Conservation (phyloP, 176 grass and related monocot species). For the Zea luxurians region DNA sequence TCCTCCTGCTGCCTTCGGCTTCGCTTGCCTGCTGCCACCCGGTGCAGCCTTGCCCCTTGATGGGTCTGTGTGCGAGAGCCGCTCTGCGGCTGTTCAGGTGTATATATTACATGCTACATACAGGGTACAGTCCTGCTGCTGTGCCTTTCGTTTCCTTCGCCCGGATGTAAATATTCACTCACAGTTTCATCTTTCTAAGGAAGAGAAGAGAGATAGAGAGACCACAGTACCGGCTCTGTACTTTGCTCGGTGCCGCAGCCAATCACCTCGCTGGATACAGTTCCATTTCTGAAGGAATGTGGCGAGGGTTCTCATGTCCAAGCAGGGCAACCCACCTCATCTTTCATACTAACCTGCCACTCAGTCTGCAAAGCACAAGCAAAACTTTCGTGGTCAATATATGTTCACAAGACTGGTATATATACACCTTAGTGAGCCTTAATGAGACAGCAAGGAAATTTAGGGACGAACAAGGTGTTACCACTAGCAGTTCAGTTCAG, state of each 20-base stretch:
- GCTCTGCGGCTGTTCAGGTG: slow-evolving; percentile 14
- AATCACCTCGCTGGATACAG: background rate
- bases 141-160: background rate
- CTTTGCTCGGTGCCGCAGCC: background rate
- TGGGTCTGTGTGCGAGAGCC: background rate
- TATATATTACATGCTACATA: background rate
- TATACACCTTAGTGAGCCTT: too few relatives aligned
- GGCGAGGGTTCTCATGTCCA: background rate
- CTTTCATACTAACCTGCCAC: background rate
- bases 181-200: slow-evolving; percentile 22
- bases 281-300: background rate
- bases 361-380: background rate
- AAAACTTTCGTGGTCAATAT: background rate
- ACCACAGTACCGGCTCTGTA: slow-evolving; percentile 7
- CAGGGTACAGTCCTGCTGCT: slow-evolving; percentile 6
- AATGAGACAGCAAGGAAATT: background rate
- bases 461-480: background rate
- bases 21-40: background rate
- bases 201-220: background rate
- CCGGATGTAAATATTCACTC: slow-evolving; percentile 41
- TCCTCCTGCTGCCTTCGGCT: background rate
- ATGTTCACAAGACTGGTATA: background rate
- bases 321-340: background rate
- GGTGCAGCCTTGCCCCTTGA: background rate
- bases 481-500: background rate